Percentiles rank a stretch among this genome's conserved stretches.
These are phyloP conservation scores for Ramaria sp. DNA, from an alignment of 768 basidiomycete genomes.

Conservation along the genomic window DNA sequence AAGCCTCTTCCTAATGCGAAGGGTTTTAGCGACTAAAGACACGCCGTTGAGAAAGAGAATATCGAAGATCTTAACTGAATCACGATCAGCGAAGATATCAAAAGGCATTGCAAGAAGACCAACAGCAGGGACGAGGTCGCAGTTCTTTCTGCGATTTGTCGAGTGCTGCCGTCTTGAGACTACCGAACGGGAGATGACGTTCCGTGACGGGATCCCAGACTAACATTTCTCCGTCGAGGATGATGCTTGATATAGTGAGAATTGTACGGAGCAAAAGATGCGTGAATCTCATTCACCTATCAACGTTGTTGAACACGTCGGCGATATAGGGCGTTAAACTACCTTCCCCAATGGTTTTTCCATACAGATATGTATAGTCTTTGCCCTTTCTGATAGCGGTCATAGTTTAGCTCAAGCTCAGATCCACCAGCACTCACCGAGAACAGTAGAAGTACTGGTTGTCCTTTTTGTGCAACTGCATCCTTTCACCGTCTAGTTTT, in stretches of 20 bases:
- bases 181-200: slow-evolving; percentile 86
- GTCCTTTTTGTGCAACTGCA: slow-evolving; percentile 89
- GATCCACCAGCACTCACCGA: slow-evolving; percentile 34
- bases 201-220: slow-evolving; percentile 92
- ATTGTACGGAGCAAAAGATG: background rate
- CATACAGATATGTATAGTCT: slow-evolving; percentile 87
- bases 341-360: slow-evolving; percentile 69
- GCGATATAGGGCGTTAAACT: slow-evolving; percentile 85
- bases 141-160: slow-evolving; percentile 62
- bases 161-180: slow-evolving; percentile 83
- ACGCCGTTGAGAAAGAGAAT: slow-evolving; percentile 81
- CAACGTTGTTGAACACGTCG: slow-evolving; percentile 65
- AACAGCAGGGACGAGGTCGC: slow-evolving; percentile 86
- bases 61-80: slow-evolving; percentile 90
- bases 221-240: slow-evolving; percentile 96
- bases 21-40: slow-evolving; percentile 61
- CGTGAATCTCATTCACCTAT: slow-evolving; percentile 42
- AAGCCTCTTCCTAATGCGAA: slow-evolving; percentile 71
- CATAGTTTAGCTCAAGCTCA: background rate
- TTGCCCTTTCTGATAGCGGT: slow-evolving; percentile 62
- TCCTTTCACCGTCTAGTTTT: slow-evolving; percentile 94
- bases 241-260: slow-evolving; percentile 44
- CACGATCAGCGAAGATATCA: background rate
- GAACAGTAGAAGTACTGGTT: slow-evolving; percentile 92
- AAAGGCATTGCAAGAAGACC: slow-evolving; percentile 20